phyloP scores from a whole-genome alignment of 2,329 filamentous ascomycete genomes.

The Hypomyces perniciosus region DNA sequence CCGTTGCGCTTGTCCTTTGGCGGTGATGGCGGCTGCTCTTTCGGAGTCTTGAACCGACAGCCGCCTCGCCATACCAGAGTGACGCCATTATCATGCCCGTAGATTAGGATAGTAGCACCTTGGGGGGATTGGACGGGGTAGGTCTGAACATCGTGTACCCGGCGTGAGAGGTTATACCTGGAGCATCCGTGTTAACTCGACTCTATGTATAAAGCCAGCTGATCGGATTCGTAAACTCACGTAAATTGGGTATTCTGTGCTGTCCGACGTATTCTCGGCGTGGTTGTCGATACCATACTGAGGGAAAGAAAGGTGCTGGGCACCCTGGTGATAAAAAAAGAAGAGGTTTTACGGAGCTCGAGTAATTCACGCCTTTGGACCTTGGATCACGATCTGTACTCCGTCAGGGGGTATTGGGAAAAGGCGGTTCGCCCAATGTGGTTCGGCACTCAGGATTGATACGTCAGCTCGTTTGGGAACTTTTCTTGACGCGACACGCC shows the following conservation, averaged over 20 bases:
- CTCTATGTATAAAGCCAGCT: background rate
- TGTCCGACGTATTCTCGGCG: slow-evolving; percentile 40
- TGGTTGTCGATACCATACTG: slow-evolving; percentile 28
- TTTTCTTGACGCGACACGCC: slow-evolving; percentile 11
- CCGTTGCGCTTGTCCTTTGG: slow-evolving; percentile 47
- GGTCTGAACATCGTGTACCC: slow-evolving; percentile 53
- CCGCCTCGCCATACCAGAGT: slow-evolving; percentile 59
- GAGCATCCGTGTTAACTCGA: background rate
- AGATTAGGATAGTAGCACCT: slow-evolving; percentile 56
- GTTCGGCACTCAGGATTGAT: background rate
- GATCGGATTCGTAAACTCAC: slow-evolving; percentile 26
- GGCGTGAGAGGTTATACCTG: slow-evolving; percentile 55
- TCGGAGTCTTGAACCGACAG: slow-evolving; percentile 46
- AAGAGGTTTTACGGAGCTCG: background rate
- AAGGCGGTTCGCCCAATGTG: background rate
- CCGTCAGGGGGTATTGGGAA: background rate
- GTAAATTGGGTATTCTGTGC: slow-evolving; percentile 45
- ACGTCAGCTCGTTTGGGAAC: slow-evolving; percentile 4
- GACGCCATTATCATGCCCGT: slow-evolving; percentile 58
- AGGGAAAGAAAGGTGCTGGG: slow-evolving; percentile 10
- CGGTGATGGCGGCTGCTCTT: slow-evolving; percentile 24
- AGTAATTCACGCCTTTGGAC: background rate
- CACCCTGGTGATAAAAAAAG: slow-evolving; percentile 8
- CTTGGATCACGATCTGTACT: background rate
- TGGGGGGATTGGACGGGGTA: slow-evolving; percentile 59